Evolutionary conservation across 2,329 filamentous ascomycete genomes (phyloP).

Genomic region (Herpotrichia juniperi): DNA sequence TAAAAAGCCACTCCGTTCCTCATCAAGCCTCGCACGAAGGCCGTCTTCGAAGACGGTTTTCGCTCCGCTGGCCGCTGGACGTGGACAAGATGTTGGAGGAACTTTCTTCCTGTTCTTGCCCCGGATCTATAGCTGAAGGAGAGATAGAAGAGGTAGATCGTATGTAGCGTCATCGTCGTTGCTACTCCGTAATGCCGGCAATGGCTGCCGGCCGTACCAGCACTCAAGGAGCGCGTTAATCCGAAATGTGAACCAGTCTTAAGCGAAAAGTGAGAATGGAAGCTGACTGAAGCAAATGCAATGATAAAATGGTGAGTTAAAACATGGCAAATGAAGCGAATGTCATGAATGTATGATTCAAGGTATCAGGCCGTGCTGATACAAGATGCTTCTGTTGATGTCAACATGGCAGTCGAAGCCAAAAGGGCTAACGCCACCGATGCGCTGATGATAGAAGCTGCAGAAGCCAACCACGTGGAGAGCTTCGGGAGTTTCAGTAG

Average conservation of each 20-base stretch:
- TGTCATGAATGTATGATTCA: slow-evolving; percentile 30
- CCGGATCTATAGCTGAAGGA: not conserved
- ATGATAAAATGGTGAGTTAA: slow-evolving; percentile 9
- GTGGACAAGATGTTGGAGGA: not conserved
- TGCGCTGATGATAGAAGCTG: not conserved
- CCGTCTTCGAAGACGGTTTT: no score
- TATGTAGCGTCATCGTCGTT: slow-evolving; percentile 1
- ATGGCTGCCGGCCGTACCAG: not conserved
- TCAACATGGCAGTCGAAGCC: not conserved
- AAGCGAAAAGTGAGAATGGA: slow-evolving; percentile 2
- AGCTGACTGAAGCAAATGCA: slow-evolving; percentile 7
- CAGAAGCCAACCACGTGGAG: not conserved
- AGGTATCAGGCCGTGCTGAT: slow-evolving; percentile 1
- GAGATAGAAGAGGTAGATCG: slow-evolving; percentile 1
- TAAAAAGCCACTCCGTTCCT: not conserved
- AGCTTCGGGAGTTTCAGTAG: not conserved
- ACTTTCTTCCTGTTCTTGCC: not conserved
- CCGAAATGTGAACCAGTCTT: not conserved
- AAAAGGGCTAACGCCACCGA: not conserved
- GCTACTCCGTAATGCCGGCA: not conserved
- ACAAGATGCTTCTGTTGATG: no score
- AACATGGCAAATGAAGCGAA: slow-evolving; percentile 34
- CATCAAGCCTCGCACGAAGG: not conserved
- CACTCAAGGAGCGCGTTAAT: not conserved
- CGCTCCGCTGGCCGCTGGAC: not conserved